These are phyloP conservation scores for Thalia dealbata DNA, from an alignment of 176 grass and related monocot species.

Conservation along the genomic window DNA sequence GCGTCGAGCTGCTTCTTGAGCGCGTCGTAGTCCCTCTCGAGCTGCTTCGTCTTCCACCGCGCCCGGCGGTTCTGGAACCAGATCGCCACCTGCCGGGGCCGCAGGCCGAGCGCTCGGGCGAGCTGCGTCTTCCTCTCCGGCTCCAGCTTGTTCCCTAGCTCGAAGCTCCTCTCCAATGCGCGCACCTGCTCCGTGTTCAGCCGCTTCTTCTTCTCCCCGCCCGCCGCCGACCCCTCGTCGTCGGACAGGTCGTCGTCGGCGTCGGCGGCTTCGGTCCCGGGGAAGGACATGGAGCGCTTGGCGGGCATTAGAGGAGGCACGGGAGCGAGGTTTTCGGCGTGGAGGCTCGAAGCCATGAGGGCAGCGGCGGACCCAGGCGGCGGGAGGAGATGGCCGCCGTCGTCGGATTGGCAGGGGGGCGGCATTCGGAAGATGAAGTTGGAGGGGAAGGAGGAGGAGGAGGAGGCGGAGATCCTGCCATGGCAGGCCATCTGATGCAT, in stretches of 20 bases:
- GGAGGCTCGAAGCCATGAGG: constrained; percentile 35
- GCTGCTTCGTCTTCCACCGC: constrained; percentile 22
- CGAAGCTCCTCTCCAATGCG: constrained; percentile 32
- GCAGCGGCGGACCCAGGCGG: constrained; percentile 2
- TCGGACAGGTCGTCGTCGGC: constrained; percentile 81
- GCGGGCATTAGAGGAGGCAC: constrained; percentile 41
- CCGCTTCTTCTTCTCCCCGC: constrained; percentile 88
- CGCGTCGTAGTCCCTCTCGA: constrained; percentile 22
- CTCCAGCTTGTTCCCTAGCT: constrained; percentile 23
- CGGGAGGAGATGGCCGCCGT: constrained; percentile 31
- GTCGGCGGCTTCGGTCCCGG: constrained; percentile 11
- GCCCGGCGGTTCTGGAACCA: constrained; percentile 28
- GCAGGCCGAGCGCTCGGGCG: constrained; percentile 18
- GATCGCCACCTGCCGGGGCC: constrained; percentile 22
- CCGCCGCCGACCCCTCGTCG: constrained; percentile 55
- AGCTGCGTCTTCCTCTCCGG: constrained; percentile 23
- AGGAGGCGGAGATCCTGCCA: constrained; percentile 48
- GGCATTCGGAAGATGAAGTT: constrained; percentile 90
- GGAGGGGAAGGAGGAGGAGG: constrained; percentile 72
- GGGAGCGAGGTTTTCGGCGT: constrained; percentile 8
- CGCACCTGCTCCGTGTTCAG: constrained; percentile 96
- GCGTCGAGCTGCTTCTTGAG: constrained; percentile 20
- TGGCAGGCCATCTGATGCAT: constrained; percentile 59
- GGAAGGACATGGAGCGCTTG: constrained; percentile 64
- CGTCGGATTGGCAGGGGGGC: constrained; percentile 31